Base-by-base conservation (phyloP, 176 grass and related monocot genomes). In the Neostapfia colusana region DNA sequence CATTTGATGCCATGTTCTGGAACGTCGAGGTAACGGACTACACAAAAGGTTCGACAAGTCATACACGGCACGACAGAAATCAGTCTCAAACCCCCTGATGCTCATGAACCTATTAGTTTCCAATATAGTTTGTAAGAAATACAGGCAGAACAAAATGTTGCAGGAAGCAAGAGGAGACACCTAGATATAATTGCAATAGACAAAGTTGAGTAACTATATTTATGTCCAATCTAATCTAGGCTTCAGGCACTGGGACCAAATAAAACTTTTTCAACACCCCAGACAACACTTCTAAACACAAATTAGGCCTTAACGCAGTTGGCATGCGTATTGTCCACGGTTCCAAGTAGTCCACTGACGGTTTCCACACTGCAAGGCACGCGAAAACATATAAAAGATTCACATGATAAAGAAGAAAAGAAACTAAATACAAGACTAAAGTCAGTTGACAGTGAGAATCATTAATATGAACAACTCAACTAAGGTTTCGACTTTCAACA, bases 381-480 rank as follows among this genome's bases (percentile, higher is more conserved):
- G 49, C 49, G 45, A 62, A 55, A 63, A 51, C 45, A 81, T 51
- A 55, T 49, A 80, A 34, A 48, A 63, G 67, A 72, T 63, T 72
- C 28, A 49, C 16, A 51, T 34, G 34, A 40, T 13, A 34, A 50
- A 50, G 18, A 4, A 17, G 21, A 70, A 48, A 64, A 49, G 28
- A 65, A 65, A 16, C 43, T 64, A 58, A 50, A n/a, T 13, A 49
- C 40, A 72, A n/a, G 14, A 49, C 16, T 46, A 7, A 27, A 41
- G 84, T 86, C 53, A 75, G 34, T 56, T 42, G 42, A 53, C 63
- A 27, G 43, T 9, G 2, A 74, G 18, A 74, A 50, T 70, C 44
- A 42, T 75, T 53, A 86, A 67, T 68, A 75, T 62, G 53, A 49
- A 77, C 76, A 80, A 38, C 42, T 27, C 51, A 67, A 42, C 67